phyloP scores from a whole-genome alignment of 257 asterid genomes.

The Solanum appendiculatum region DNA sequence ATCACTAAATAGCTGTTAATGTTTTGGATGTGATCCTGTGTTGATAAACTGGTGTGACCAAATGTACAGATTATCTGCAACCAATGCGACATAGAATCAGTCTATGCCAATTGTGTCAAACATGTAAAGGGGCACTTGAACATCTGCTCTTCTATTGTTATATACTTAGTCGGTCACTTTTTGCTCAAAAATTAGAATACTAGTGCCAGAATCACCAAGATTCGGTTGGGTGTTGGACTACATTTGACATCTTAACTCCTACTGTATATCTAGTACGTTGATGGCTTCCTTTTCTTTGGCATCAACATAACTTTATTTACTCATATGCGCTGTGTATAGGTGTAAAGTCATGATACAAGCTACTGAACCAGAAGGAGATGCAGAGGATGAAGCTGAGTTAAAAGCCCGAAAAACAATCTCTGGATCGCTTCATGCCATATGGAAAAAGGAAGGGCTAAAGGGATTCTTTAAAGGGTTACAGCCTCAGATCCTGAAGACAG shows the following conservation, averaged over 20 bases:
- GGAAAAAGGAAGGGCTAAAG: conserved; percentile 65
- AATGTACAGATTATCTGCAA: background rate
- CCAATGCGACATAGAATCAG: background rate
- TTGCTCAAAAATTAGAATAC: background rate
- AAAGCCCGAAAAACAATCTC: conserved; percentile 44
- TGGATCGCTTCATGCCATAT: conserved; percentile 47
- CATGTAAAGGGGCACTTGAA: background rate
- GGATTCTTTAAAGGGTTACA: conserved; percentile 89
- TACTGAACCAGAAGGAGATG: conserved; percentile 54
- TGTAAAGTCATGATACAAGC: conserved; percentile 91
- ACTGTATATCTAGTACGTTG: background rate
- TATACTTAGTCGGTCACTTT: background rate
- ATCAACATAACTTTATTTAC: background rate
- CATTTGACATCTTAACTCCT: background rate
- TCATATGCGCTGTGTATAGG: conserved; percentile 22
- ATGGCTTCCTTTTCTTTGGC: background rate
- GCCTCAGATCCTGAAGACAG: conserved; percentile 87
- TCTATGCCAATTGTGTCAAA: background rate
- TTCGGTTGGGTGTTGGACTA: background rate
- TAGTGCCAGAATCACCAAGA: background rate
- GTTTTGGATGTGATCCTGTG: background rate
- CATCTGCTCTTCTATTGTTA: background rate
- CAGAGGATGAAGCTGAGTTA: conserved; percentile 17
- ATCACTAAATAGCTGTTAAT: background rate
- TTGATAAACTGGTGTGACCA: background rate